A percentile compares a stretch with the other conserved stretches of the same genome.
phyloP scores from a whole-genome alignment of 306 rosid species.

The Abrus pulchellus region DNA sequence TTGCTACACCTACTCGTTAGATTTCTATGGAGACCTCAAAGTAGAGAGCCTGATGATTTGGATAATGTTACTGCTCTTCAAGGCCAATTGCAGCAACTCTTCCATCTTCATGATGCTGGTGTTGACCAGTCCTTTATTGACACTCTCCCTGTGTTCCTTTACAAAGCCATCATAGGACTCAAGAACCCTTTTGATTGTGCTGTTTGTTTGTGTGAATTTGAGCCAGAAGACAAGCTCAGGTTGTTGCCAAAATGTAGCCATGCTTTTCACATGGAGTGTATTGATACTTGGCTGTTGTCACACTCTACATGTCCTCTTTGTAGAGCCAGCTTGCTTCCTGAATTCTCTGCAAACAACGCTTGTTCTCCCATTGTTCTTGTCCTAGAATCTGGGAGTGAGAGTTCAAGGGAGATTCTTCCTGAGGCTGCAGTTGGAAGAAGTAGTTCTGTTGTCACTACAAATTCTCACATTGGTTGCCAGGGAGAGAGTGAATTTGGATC shows the following conservation, averaged over 20 bases:
- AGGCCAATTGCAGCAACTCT: constrained; percentile 94
- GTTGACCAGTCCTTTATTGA: constrained; percentile 96
- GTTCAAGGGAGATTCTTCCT: constrained; percentile 72
- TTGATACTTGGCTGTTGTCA: constrained; percentile 95
- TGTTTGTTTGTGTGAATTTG: constrained; percentile 95
- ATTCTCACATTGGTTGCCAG: constrained; percentile 54
- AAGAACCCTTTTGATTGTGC: constrained; percentile 95
- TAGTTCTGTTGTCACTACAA: constrained; percentile 56
- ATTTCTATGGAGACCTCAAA: constrained; percentile 72
- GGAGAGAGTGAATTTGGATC: constrained; percentile 59
- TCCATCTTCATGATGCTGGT: constrained; percentile 95
- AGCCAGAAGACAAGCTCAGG: constrained; percentile 83
- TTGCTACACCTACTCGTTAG: constrained; percentile 91
- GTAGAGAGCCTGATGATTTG: constrained; percentile 69
- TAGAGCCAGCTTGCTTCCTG: constrained; percentile 78
- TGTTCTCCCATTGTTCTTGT: constrained; percentile 80
- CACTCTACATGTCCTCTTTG: constrained; percentile 98
- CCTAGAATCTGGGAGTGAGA: constrained; percentile 91
- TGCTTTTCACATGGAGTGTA: constrained; percentile 93
- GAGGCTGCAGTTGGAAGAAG: constrained; percentile 62
- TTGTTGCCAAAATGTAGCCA: constrained; percentile 94
- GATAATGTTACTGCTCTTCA: constrained; percentile 84
- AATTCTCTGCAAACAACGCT: constrained; percentile 53
- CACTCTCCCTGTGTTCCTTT: constrained; percentile 81
- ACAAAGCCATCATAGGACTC: constrained; percentile 82